phyloP scores from a whole-genome alignment of 768 basidiomycete species.

The Gymnopilus junonius region DNA sequence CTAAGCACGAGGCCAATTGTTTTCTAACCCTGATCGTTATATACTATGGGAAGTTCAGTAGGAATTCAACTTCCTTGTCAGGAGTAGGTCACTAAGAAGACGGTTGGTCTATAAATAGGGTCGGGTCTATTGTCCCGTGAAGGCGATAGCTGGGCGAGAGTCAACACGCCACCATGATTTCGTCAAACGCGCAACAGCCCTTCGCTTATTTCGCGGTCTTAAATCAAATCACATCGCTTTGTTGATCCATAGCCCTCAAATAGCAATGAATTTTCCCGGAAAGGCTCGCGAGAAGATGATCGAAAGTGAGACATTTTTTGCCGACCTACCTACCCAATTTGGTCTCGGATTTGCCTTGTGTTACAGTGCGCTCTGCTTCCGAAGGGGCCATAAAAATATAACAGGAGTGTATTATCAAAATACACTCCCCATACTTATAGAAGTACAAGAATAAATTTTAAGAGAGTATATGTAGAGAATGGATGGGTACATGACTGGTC shows the following conservation, averaged over 20 bases:
- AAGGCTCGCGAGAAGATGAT: constrained; percentile 6
- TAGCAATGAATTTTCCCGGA: constrained; percentile 12
- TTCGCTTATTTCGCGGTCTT: background rate
- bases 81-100: background rate
- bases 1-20: background rate
- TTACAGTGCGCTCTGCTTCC: background rate
- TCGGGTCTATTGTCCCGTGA: background rate
- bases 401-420: background rate
- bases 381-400: background rate
- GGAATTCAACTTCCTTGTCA: background rate
- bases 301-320: constrained; percentile 15
- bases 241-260: constrained; percentile 3
- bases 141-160: background rate
- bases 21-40: background rate
- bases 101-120: background rate
- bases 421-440: too few relatives aligned
- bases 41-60: background rate
- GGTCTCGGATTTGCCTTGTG: background rate
- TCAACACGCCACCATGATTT: background rate
- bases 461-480: constrained; percentile 4
- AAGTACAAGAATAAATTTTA: background rate
- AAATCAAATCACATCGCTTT: background rate
- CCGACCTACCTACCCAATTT: background rate
- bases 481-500: background rate
- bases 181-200: background rate